Evolutionary conservation across 2,329 filamentous ascomycete species (phyloP).

Genomic region (Epichloe sylvatica): DNA sequence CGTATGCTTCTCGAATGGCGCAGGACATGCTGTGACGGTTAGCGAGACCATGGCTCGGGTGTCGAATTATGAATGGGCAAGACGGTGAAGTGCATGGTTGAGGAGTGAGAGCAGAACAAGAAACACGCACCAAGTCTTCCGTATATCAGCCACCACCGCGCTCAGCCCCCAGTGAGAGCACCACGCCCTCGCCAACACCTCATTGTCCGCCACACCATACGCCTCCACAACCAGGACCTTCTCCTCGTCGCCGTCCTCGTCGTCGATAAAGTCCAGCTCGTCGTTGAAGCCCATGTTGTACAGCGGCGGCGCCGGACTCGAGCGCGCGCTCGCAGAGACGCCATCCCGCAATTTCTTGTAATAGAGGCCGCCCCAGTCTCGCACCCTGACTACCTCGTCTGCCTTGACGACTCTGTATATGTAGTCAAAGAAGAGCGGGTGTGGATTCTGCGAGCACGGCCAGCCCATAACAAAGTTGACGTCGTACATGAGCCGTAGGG

Average conservation of each 20-base stretch:
- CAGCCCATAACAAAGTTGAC: slow-evolving; percentile 53
- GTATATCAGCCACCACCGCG: slow-evolving; percentile 55
- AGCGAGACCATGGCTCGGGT: neutral
- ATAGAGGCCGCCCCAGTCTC: slow-evolving; percentile 47
- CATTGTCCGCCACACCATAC: slow-evolving; percentile 59
- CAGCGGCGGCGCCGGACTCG: slow-evolving; percentile 19
- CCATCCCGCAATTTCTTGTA: slow-evolving; percentile 11
- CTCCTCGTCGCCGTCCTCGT: slow-evolving; percentile 40
- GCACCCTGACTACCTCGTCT: slow-evolving; percentile 50
- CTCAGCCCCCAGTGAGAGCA: slow-evolving; percentile 62
- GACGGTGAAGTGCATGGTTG: no score
- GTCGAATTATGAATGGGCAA: neutral
- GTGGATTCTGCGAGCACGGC: slow-evolving; percentile 49
- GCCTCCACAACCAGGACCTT: slow-evolving; percentile 59
- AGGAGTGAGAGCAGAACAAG: neutral
- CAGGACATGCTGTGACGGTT: slow-evolving; percentile 46
- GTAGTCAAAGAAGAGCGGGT: slow-evolving; percentile 63
- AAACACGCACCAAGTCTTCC: slow-evolving; percentile 48
- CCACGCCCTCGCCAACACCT: slow-evolving; percentile 64
- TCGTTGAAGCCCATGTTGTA: slow-evolving; percentile 9
- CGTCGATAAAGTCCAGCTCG: slow-evolving; percentile 8
- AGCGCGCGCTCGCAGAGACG: slow-evolving; percentile 18
- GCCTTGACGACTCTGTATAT: slow-evolving; percentile 43
- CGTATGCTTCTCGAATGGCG: slow-evolving; percentile 62
- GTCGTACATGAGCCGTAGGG: slow-evolving; percentile 47